Base-by-base conservation (phyloP, 768 basidiomycete genomes). In the Terana coerulea region DNA sequence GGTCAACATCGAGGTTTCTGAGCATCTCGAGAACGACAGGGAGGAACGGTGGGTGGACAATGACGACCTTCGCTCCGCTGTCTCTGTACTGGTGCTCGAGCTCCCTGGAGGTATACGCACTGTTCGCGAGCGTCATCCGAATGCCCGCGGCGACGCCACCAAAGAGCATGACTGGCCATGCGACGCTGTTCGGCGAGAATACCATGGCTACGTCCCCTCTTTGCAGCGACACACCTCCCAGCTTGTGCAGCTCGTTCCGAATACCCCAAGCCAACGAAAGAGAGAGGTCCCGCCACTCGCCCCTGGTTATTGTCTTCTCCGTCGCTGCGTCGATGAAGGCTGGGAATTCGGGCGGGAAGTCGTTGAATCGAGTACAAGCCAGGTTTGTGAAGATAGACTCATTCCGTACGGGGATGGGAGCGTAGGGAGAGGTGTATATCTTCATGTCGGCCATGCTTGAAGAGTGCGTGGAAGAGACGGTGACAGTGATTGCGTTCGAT, bases 31-130 rank as follows among this genome's bases (percentile, higher is more conserved):
- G 69, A 11, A 80, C 80, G n/a, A 76, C 69, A 0, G 72, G 62
- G 1, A 89, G 54, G 4, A 86, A 72, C 0, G 78, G 71, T n/a
- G 88, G 87, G 51, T 80, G 79, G 10, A 78, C 74, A 49, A 91
- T 79, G 22, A 92, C 64, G 17, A 86, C 56, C 43, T 74, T 72
- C 0, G 92, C 85, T 3, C 75, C 68, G 47, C 83, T 84, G 61
- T 94, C 83, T 11, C 56, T 67, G 52, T 87, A 84, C 63, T 95
- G 92, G 65, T 81, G 81, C 0, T 72, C 74, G 0, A 94, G 75
- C 61, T 95, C 92, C 7, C 69, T 62, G 3, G 81, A 64, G 3
- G 81, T 86, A 60, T 89, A 93, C 0, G 75, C 74, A 52, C 77
- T 81, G 63, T 91, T 94, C 14, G 86, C 86, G 12, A 88, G 79